Conservation (phyloP, 768 basidiomycete genomes). For the Hypholoma fasciculare region DNA sequence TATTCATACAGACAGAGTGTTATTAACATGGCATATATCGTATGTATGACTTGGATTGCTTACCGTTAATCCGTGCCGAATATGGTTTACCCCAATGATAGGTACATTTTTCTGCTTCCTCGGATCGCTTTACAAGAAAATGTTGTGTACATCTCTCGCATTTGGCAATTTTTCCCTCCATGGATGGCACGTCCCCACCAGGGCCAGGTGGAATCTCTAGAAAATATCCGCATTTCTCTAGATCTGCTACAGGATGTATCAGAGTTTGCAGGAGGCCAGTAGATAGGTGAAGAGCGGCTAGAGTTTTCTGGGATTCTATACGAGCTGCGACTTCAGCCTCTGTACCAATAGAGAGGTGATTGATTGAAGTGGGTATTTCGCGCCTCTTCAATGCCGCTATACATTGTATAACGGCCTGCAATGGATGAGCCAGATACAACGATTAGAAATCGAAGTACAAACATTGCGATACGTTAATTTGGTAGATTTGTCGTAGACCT, state of each 20-base stretch:
- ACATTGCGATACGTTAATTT: constrained; percentile 87
- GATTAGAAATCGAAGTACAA: constrained; percentile 19
- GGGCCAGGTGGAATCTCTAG: constrained; percentile 62
- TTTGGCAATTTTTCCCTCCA: constrained; percentile 57
- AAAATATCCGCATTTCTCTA: constrained; percentile 72
- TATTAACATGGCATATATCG: background rate
- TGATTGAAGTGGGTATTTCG: constrained; percentile 50
- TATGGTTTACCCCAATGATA: constrained; percentile 84
- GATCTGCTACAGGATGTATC: constrained; percentile 54
- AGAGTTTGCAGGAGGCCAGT: constrained; percentile 54
- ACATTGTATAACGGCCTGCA: constrained; percentile 52
- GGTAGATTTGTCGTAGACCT: constrained; percentile 71
- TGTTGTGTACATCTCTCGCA: constrained; percentile 81
- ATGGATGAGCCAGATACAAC: constrained; percentile 10
- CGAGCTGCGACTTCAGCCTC: constrained; percentile 62
- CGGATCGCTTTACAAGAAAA: constrained; percentile 64
- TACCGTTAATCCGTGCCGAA: constrained; percentile 66
- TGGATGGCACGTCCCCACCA: constrained; percentile 65
- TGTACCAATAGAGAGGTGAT: constrained; percentile 79
- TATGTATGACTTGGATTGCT: constrained; percentile 14
- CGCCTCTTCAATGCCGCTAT: constrained; percentile 50
- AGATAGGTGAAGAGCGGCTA: constrained; percentile 55
- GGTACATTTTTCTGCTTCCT: constrained; percentile 62
- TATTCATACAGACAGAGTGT: background rate
- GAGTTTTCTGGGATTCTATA: constrained; percentile 50